Evolutionary conservation across 2,329 filamentous ascomycete genomes (phyloP).

Genomic region (Alternaria atra): DNA sequence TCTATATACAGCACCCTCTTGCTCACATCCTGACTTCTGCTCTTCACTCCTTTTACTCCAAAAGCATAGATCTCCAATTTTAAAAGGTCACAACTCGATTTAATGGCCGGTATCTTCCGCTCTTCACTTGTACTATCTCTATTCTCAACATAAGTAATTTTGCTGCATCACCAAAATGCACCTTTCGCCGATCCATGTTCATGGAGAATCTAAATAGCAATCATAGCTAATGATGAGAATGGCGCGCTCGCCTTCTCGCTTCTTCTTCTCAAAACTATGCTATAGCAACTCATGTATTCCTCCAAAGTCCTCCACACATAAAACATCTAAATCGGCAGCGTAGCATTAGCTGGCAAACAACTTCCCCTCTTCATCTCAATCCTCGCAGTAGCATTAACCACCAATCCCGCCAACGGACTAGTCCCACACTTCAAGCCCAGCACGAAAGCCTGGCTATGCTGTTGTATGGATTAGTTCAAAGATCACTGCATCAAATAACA

Average conservation of each 20-base stretch:
- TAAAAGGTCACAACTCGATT: too few species aligned
- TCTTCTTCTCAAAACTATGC: neutral
- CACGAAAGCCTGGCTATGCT: constrained; percentile 28
- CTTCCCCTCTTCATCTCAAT: constrained; percentile 26
- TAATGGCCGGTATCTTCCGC: too few species aligned
- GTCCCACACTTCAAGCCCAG: constrained; percentile 34
- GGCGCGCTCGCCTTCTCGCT: neutral
- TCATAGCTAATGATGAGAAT: too few species aligned
- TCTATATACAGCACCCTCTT: too few species aligned
- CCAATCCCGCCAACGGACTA: constrained; percentile 25
- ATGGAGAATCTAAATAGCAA: too few species aligned
- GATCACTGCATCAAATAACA: neutral
- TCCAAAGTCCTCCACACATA: neutral
- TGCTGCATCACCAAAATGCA: too few species aligned
- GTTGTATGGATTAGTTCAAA: neutral
- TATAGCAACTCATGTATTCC: rapidly evolving
- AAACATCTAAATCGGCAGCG: constrained; percentile 19
- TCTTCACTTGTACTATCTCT: too few species aligned
- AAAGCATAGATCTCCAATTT: too few species aligned
- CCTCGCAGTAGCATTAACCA: constrained; percentile 32
- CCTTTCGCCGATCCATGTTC: too few species aligned
- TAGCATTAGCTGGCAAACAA: constrained; percentile 30
- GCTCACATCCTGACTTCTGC: too few species aligned
- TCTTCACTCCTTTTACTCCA: too few species aligned
- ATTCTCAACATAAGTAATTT: too few species aligned